Evolutionary conservation across 805 yeast species (phyloP).

Genomic region (Wickerhamiella kazuoi): DNA sequence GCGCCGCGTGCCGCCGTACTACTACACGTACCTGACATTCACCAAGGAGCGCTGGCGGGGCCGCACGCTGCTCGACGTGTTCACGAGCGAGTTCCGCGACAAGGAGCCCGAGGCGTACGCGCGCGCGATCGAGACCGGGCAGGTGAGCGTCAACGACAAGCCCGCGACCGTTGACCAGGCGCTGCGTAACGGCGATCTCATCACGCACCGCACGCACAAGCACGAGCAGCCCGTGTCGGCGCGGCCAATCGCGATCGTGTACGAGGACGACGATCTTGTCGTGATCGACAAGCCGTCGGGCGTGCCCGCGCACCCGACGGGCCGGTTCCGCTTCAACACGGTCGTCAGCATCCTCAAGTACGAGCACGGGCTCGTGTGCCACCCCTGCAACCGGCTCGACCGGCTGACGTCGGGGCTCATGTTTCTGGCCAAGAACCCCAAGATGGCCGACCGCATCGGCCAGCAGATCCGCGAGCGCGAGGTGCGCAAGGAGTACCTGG

Average conservation of each 20-base stretch:
- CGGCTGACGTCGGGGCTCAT: conserved; percentile 82
- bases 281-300: conserved; percentile 92
- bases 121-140: conserved; percentile 51
- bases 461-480: conserved; percentile 51
- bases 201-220: conserved; percentile 62
- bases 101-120: conserved; percentile 49
- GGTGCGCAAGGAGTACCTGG: conserved; percentile 68
- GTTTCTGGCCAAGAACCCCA: conserved; percentile 72
- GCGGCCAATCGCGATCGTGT: conserved; percentile 42
- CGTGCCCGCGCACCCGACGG: conserved; percentile 91
- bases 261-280: conserved; percentile 55
- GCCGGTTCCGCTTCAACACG: conserved; percentile 61
- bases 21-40: conserved; percentile 73
- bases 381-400: conserved; percentile 81
- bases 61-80: conserved; percentile 61
- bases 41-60: conserved; percentile 89
- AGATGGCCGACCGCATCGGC: conserved; percentile 60
- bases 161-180: conserved; percentile 47
- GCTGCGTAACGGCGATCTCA: conserved; percentile 66
- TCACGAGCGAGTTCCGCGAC: conserved; percentile 71
- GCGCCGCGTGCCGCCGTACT: conserved; percentile 68
- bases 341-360: conserved; percentile 60
- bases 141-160: conserved; percentile 53
- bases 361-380: conserved; percentile 49
- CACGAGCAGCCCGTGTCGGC: conserved; percentile 77